Evolutionary conservation across 148 eudicot genomes (phyloP), one percentile per base, ranked within the genome.

Genomic region (Chenopodium suecicum): DNA sequence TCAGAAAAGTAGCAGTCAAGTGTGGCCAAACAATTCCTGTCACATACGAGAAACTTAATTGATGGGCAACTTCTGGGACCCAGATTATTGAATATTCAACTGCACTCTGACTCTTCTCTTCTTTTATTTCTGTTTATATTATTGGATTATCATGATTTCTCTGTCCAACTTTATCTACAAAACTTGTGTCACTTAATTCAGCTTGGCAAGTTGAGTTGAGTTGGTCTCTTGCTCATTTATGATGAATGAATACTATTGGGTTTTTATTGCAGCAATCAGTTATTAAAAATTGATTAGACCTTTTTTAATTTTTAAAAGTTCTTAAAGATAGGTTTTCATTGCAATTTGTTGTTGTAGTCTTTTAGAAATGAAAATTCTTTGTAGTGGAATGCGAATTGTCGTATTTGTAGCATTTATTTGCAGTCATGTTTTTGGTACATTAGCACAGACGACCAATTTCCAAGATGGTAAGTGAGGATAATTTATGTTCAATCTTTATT

Each of bases 391-490:
- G 44, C 79, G 85, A 74, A 48, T 69, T 71, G n/a, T 70, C 47
- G 19, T 88, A 5, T 75, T 68, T 79, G 37, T 89, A 58, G 83
- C 81, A 78, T 41, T 88, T 69, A 69, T 85, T 81, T 86, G 82
- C 77, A 12, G 78, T 64, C 83, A 77, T 25, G 65, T 75, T 89
- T 37, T 79, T 83, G 78, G 66, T 77, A 58, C 77, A n/a, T 71
- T 72, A 34, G 86, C 89, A 50, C 63, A 58, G 27, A 27, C 27
- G 11, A 89, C 91, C 34, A 54, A 84, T 58, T 66, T 32, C 29
- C 27, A 73, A 80, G 94, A 91, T 80, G 22, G 94, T 91, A 89
- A 86, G 92, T 83, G 4, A 68, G 22, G 54, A 47, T 41, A 19
- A 10, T 52, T 56, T 9, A 10, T 67, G 2, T 84, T 10, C 34